A percentile compares a stretch with the other conserved stretches of the same genome.
phyloP scores from a whole-genome alignment of 1,284 basidiomycete genomes.

The Ustilago esculenta region DNA sequence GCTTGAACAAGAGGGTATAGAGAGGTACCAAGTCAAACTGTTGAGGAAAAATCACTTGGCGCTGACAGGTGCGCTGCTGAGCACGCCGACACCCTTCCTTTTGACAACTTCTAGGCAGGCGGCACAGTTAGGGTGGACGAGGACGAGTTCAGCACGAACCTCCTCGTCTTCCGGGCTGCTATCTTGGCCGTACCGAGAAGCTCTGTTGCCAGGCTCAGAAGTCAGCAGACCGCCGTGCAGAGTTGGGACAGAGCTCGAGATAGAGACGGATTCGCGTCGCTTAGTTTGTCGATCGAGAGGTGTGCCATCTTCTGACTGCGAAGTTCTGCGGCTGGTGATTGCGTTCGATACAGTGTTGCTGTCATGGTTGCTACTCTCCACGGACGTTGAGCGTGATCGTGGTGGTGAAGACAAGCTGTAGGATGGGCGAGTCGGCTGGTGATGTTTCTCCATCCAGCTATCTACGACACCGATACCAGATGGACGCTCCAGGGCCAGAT shows the following conservation, averaged over 20 bases:
- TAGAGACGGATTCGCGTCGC: neutral
- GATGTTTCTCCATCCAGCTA: slow-evolving; percentile 42
- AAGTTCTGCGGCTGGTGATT: slow-evolving; percentile 6
- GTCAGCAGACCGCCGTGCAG: slow-evolving; percentile 39
- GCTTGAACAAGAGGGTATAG: no score
- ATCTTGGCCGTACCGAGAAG: no score
- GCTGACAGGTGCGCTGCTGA: slow-evolving; percentile 8
- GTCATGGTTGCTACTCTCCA: no score
- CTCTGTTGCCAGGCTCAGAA: neutral
- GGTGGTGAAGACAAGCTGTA: neutral
- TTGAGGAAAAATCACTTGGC: neutral
- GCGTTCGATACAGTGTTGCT: neutral
- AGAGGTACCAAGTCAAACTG: neutral
- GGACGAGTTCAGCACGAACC: slow-evolving; percentile 34
- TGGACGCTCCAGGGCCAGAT: slow-evolving; percentile 46
- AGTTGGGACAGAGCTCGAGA: slow-evolving; percentile 2
- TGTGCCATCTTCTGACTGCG: slow-evolving; percentile 4
- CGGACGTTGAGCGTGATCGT: slow-evolving; percentile 5
- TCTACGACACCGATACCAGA: slow-evolving; percentile 53
- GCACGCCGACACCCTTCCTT: slow-evolving; percentile 37
- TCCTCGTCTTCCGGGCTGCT: neutral
- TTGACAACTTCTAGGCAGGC: slow-evolving; percentile 34
- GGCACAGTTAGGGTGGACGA: slow-evolving; percentile 35
- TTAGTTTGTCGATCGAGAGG: no score
- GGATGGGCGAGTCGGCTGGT: neutral